Conservation (phyloP, 208 protist genomes). For the Histomonas meleagridis region DNA sequence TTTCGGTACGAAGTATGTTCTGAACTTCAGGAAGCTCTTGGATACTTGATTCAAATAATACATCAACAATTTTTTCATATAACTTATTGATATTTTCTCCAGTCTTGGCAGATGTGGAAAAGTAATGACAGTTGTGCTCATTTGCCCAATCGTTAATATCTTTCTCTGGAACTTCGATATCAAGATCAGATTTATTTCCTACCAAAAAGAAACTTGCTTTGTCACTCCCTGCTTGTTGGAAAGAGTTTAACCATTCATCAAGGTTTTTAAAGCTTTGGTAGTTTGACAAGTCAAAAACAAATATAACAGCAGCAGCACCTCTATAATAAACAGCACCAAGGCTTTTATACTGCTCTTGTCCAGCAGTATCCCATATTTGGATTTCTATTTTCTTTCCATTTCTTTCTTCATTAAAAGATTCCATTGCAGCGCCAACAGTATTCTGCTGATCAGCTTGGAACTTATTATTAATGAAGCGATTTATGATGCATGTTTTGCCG, state of each 20-base stretch:
- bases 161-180: neutral
- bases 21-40: no score
- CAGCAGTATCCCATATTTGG: neutral
- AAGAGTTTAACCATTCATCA: neutral
- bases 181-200: conserved; percentile 16
- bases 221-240: neutral
- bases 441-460: neutral
- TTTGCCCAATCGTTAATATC: neutral
- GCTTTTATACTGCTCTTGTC: neutral
- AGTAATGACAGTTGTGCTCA: neutral
- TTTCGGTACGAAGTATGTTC: no score
- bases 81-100: neutral
- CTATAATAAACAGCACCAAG: neutral
- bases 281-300: neutral
- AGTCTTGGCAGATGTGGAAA: neutral
- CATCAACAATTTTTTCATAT: neutral
- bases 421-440: neutral
- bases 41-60: neutral
- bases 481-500: neutral
- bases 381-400: neutral
- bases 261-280: neutral
- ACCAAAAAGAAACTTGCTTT: neutral
- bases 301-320: neutral
- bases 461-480: neutral
- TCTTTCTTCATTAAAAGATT: neutral